phyloP scores from a whole-genome alignment of 495 filamentous ascomycete species.

The Aspergillus kassunensis region DNA sequence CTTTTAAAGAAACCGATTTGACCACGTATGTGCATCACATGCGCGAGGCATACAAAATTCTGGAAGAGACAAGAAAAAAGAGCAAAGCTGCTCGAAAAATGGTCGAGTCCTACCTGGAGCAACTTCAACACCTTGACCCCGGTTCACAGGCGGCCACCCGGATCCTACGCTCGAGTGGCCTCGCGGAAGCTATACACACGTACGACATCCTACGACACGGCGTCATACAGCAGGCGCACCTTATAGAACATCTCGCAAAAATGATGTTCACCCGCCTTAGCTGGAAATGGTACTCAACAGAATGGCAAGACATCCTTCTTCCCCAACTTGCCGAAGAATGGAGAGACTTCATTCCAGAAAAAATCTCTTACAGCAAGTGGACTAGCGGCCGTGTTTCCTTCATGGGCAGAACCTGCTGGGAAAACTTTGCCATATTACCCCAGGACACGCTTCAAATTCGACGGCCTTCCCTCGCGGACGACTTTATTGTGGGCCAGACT shows the following conservation, averaged over 20 bases:
- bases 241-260: slow-evolving; percentile 20
- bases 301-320: slow-evolving; percentile 31
- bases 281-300: slow-evolving; percentile 19
- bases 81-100: slow-evolving; percentile 22
- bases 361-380: slow-evolving; percentile 26
- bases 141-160: neutral
- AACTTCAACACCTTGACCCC: slow-evolving; percentile 14
- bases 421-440: too few relatives aligned
- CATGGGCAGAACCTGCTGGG: too few relatives aligned
- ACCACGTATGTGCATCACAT: slow-evolving; percentile 24
- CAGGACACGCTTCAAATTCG: slow-evolving; percentile 15
- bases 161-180: slow-evolving; percentile 22
- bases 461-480: slow-evolving; percentile 10
- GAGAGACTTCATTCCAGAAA: slow-evolving; percentile 40
- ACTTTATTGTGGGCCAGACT: slow-evolving; percentile 4
- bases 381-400: too few relatives aligned
- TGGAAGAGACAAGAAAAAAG: slow-evolving; percentile 26
- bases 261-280: slow-evolving; percentile 13
- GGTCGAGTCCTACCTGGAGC: slow-evolving; percentile 25
- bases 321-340: slow-evolving; percentile 49
- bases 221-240: slow-evolving; percentile 28
- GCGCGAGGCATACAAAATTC: slow-evolving; percentile 29
- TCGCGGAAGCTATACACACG: slow-evolving; percentile 33
- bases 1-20: slow-evolving; percentile 38
- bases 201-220: slow-evolving; percentile 36